Evolutionary conservation across 352 stramenopile genomes (phyloP), one percentile per base, ranked within the genome.

Genomic region (Globisporangium barbulae): DNA sequence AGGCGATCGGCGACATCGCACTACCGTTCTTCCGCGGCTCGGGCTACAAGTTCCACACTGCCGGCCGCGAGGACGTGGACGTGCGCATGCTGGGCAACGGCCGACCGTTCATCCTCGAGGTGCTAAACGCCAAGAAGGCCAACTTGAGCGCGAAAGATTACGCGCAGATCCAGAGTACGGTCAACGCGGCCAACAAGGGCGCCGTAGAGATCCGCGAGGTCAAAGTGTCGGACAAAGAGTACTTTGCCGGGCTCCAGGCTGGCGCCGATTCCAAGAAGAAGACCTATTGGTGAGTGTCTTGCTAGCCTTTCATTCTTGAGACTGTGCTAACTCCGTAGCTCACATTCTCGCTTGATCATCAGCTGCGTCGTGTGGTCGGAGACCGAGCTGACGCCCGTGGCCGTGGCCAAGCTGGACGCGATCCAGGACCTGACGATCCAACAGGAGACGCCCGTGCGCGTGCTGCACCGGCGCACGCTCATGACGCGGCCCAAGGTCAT

Each of bases 371-470:
- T 95, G 41, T 95, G 87, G 85, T 79, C 78, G 1, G 79, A 90
- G 67, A 66, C 52, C 2, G 70, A 75, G 42, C 71, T 94, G 44
- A 92, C 85, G 28, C 61, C 68, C 0, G 79, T 88, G 13, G 68
- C 71, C 2, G 68, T 87, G 42, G 75, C 82, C 8, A 95, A 88
- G 59, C 78, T 98, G 25, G 79, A 95, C 52, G 69, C 70, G 6
- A 88, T 96, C 49, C 64, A 86, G 13, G 81, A 97, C 45, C 71
- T 99, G 19, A 85, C 81, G 13, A 86, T 99, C 63, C 69, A 97
- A 58, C 98, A 99, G 79, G 81, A 90, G 64, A 99, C 98, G 37
- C 98, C 98, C 0, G 72, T 99, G 15, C 95, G 98, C 25, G 98
- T 99, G 22, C 70, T 99, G 33, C 98, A 99, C 75, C 91, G 97